phyloP scores from a whole-genome alignment of 2,329 filamentous ascomycete species.

The Colletotrichum chrysophilum region DNA sequence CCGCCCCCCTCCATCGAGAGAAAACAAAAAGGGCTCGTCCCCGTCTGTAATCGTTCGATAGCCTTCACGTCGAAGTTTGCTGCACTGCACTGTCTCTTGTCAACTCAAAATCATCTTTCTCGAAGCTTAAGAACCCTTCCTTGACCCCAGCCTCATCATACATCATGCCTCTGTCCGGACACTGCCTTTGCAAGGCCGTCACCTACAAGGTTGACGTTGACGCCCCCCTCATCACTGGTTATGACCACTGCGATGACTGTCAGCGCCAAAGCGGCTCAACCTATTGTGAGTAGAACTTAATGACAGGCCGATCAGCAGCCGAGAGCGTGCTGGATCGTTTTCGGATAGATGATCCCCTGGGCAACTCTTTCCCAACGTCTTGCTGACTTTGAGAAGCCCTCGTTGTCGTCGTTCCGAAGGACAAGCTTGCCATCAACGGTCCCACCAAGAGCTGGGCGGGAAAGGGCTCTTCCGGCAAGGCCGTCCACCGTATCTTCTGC shows the following conservation, averaged over 20 bases:
- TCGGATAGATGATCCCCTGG: neutral
- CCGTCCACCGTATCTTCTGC: constrained; percentile 74
- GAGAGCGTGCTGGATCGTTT: neutral
- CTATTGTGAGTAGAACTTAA: constrained; percentile 57
- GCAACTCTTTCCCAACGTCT: neutral
- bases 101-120: neutral
- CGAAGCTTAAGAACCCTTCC: neutral
- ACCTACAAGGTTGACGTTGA: constrained; percentile 68
- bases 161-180: constrained; percentile 69
- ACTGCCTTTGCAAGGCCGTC: constrained; percentile 75
- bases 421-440: constrained; percentile 66
- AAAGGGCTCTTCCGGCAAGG: constrained; percentile 64
- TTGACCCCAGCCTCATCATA: neutral
- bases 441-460: constrained; percentile 69
- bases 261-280: constrained; percentile 73
- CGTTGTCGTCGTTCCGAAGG: constrained; percentile 70
- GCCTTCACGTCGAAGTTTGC: neutral
- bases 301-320: neutral
- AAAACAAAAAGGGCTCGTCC: constrained; percentile 7
- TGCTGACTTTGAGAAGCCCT: constrained; percentile 52
- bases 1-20: constrained; percentile 6
- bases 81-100: constrained; percentile 1
- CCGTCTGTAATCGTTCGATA: neutral
- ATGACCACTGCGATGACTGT: constrained; percentile 77
- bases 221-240: constrained; percentile 59